phyloP scores from a whole-genome alignment of 768 basidiomycete species.

The Termitomyces heimii region DNA sequence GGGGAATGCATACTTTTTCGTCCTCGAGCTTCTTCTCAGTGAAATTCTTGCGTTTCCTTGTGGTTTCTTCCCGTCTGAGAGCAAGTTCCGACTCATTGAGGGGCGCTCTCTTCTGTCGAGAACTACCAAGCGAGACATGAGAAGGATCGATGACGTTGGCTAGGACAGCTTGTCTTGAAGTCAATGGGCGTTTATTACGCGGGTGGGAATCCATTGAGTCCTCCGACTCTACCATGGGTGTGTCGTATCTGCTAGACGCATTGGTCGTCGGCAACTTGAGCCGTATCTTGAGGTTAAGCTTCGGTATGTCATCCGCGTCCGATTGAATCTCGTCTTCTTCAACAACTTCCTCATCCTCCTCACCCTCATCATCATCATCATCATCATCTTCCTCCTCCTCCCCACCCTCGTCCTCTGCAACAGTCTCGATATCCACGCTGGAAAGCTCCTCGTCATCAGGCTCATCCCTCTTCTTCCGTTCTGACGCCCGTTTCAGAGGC shows the following conservation, averaged over 20 bases:
- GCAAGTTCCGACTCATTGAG: slow-evolving; percentile 18
- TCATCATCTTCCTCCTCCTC: slow-evolving; percentile 24
- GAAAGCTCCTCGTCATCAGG: slow-evolving; percentile 25
- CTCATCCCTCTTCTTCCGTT: slow-evolving; percentile 18
- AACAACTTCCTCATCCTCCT: slow-evolving; percentile 32
- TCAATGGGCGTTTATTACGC: slow-evolving; percentile 36
- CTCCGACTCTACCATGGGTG: slow-evolving; percentile 28
- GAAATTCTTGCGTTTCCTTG: slow-evolving; percentile 74
- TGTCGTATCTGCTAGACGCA: slow-evolving; percentile 15
- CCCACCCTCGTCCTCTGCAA: slow-evolving; percentile 31
- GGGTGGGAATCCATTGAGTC: slow-evolving; percentile 26
- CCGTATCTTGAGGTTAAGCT: slow-evolving; percentile 12
- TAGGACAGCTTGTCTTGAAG: slow-evolving; percentile 63
- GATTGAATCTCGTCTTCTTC: slow-evolving; percentile 29
- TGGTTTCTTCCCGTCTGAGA: slow-evolving; percentile 68
- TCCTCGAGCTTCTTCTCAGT: slow-evolving; percentile 82
- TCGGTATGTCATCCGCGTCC: slow-evolving; percentile 6
- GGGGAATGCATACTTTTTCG: slow-evolving; percentile 53
- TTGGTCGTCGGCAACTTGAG: slow-evolving; percentile 14
- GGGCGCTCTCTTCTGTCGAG: slow-evolving; percentile 17
- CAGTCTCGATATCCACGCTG: slow-evolving; percentile 32
- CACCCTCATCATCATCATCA: slow-evolving; percentile 29
- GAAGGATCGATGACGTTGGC: slow-evolving; percentile 63
- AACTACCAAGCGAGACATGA: slow-evolving; percentile 51
- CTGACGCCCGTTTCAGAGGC: neutral